Base-by-base conservation (phyloP, 257 asterid species). In the Solanum verrucosum region DNA sequence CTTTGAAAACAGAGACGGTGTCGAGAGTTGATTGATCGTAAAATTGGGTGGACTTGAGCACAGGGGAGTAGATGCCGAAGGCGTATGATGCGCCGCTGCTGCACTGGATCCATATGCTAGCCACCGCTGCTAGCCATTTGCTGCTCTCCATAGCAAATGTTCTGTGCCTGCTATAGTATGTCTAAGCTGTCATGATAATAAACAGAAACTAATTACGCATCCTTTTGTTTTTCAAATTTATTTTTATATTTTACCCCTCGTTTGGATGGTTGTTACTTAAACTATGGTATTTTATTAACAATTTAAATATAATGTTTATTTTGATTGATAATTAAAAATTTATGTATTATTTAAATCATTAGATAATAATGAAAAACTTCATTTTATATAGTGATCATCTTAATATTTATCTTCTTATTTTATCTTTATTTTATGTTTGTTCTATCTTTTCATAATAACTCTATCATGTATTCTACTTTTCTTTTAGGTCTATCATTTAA, bases 21-120 rank as follows among this genome's bases (percentile, higher is more conserved):
- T 88, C 92, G 86, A 97, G 94, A 13, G 98, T 94, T 12, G 99
- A 95, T 78, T 97, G 99, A 63, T 91, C 90, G 87, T 96, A 97
- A 21, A 89, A 89, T 88, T 96, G 99, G 74, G 92, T 90, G 89
- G 98, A 93, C 90, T 97, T 96, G 5, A 96, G 77, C 90, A 90
- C 21, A 0, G 95, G 89, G 25, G 99, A 95, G 91, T 97, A 97
- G 93, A 97, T 93, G 33, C 93, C 94, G 92, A 97, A 96, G 86
- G 99, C 91, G 96, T 97, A 97, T 71, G 96, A 95, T 3, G 98
- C 94, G 49, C 99, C 99, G 89, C 93, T 88, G 93, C 96, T 94
- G 92, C 94, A 94, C 91, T 97, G 99, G 87, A 97, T 93, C 99
- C 97, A 96, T 86, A 96, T 93, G 92, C 99, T 93, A 71, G 98